Evolutionary conservation across 2,329 filamentous ascomycete species (phyloP).

Genomic region (Fusarium clavum): DNA sequence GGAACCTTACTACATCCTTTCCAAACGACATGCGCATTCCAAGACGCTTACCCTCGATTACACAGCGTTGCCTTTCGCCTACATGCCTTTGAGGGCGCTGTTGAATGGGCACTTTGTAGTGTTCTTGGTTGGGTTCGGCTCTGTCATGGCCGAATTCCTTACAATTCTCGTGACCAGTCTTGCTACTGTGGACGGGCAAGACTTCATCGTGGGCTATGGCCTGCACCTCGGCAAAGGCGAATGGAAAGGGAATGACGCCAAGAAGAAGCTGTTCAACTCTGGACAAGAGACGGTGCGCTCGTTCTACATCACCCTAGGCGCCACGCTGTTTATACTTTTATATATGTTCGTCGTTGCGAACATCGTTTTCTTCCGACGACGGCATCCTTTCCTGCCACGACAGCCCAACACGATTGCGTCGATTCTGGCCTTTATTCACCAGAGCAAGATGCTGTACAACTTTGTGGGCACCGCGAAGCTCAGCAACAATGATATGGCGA

Average conservation of each 20-base stretch:
- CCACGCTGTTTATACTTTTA: constrained; percentile 72
- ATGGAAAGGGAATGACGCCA: constrained; percentile 25
- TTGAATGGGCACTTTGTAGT: constrained; percentile 74
- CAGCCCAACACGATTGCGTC: constrained; percentile 83
- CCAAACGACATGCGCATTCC: constrained; percentile 71
- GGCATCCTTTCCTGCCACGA: constrained; percentile 78
- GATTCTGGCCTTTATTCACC: constrained; percentile 81
- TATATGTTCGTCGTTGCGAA: constrained; percentile 71
- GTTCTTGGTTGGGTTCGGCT: constrained; percentile 75
- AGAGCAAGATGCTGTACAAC: constrained; percentile 81
- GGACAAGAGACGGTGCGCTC: constrained; percentile 71
- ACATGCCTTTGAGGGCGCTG: constrained; percentile 70
- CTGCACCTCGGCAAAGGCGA: constrained; percentile 11
- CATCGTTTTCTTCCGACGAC: constrained; percentile 70
- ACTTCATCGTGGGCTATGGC: constrained; percentile 60
- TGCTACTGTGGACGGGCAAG: constrained; percentile 71
- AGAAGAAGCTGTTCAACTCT: constrained; percentile 55
- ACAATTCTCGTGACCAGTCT: constrained; percentile 76
- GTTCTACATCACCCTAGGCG: constrained; percentile 73
- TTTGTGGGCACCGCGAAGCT: constrained; percentile 78
- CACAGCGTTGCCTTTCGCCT: constrained; percentile 76
- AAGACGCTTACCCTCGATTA: constrained; percentile 78
- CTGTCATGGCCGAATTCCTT: constrained; percentile 77
- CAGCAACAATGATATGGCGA: constrained; percentile 70
- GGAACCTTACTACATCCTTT: constrained; percentile 79